These are phyloP conservation scores for Solanum hybrid DNA, from an alignment of 305 asterid genomes.

Conservation along the genomic window DNA sequence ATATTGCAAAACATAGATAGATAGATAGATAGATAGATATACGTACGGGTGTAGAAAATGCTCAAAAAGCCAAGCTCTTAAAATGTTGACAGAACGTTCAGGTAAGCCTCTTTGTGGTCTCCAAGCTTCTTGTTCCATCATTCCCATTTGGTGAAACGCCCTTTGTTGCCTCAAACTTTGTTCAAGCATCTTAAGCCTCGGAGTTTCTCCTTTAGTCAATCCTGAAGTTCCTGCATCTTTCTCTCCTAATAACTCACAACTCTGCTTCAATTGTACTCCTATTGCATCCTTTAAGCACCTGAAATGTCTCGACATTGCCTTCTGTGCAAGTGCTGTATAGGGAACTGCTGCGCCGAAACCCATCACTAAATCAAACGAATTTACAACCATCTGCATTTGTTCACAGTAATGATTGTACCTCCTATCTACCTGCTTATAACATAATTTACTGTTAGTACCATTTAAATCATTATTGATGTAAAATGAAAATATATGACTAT, in stretches of 20 bases:
- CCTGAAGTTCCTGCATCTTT: constrained; percentile 64
- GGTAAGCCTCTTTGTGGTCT: constrained; percentile 94
- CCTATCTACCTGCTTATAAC: constrained; percentile 59
- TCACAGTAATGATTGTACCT: constrained; percentile 90
- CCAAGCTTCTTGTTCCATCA: constrained; percentile 99
- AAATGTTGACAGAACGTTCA: constrained; percentile 82
- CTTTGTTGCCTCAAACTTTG: constrained; percentile 80
- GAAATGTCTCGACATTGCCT: constrained; percentile 96
- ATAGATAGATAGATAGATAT: neutral
- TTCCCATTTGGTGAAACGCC: constrained; percentile 87
- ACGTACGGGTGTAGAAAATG: constrained; percentile 98
- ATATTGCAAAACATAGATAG: neutral
- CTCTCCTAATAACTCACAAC: constrained; percentile 73
- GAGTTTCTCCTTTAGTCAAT: constrained; percentile 90
- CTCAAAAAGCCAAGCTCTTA: constrained; percentile 96
- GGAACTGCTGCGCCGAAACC: constrained; percentile 92
- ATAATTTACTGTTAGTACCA: constrained; percentile 1
- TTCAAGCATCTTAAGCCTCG: constrained; percentile 66
- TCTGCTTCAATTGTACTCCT: constrained; percentile 52
- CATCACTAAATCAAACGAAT: constrained; percentile 91
- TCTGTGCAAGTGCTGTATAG: constrained; percentile 76
- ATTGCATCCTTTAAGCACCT: constrained; percentile 85
- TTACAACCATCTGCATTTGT: constrained; percentile 97
- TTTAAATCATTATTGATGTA: constrained; percentile 37
- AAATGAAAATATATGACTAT: neutral